Base-by-base conservation (phyloP, 2,329 filamentous ascomycete genomes). In the Diaporthe destruens region DNA sequence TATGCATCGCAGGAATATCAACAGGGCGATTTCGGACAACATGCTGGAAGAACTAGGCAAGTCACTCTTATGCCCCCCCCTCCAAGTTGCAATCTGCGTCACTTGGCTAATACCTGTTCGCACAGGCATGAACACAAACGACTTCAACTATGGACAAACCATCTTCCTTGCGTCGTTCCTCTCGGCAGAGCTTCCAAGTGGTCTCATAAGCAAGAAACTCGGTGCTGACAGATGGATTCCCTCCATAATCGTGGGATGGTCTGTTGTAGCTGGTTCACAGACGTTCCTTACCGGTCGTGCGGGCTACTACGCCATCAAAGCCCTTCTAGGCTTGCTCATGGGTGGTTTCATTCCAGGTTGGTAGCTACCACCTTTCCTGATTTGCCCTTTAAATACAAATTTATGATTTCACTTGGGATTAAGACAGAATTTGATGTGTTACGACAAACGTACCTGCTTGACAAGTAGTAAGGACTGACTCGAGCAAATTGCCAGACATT, bases 291-390 rank as follows among this genome's bases (percentile, higher is more conserved):
- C 67, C 16, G 78, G 74, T 69, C 74, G 73, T n/a, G 75, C 79
- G 1, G 76, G 76, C 54, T 81, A 77, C 75, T 81, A 79, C 71
- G 77, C 76, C 54, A 79, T 79, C 68, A 78, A 79, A 55, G 78
- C 78, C 1, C 76, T 81, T 1, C 79, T 89, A 1, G 87, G 85
- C 9, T 78, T 89, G 9, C 81, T 88, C 73, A 85, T 88, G 80
- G 88, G 88, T 59, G 89, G 89, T 0, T 92, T 92, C 76, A 91
- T 92, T 68, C 89, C 90, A 66, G 61, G 61, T 66, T 5, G 20
- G 61, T 66, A 2, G 11, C n/a, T 32, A 3, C n/a, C 20, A 5
- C 1, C 4, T 9, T 34, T 36, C 12, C 11, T 2, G 7, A 6
- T 0, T 8, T 23, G 18, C 25, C 25, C 25, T 7, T 5, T 1